These are phyloP conservation scores for Citeromyces siamensis DNA, from an alignment of 1,139 yeast genomes.

Conservation along the genomic window DNA sequence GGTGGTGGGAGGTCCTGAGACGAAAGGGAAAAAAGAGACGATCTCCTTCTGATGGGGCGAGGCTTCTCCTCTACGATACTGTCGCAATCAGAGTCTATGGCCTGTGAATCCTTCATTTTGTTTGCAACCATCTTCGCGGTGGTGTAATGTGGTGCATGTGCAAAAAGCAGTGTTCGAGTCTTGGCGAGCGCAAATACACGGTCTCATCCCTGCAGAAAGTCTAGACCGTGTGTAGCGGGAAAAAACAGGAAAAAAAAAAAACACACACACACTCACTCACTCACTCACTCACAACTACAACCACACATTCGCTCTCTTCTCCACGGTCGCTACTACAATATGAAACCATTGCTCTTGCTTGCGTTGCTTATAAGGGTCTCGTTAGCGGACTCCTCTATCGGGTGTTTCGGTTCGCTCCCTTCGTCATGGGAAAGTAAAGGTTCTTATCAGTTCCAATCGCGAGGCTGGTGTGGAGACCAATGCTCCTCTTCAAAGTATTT, in stretches of 20 bases:
- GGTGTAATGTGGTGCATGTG: too few species aligned
- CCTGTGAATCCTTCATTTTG: not conserved
- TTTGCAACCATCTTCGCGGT: not conserved
- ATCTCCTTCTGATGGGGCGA: constrained; percentile 6
- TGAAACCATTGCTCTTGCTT: constrained; percentile 2
- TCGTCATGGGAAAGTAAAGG: constrained; percentile 11
- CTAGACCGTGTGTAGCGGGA: not conserved
- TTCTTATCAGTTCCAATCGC: constrained; percentile 21
- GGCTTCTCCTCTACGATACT: not conserved
- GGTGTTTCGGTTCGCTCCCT: constrained; percentile 15
- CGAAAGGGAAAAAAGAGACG: constrained; percentile 8
- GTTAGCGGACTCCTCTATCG: constrained; percentile 7
- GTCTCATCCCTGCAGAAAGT: not conserved
- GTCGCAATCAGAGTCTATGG: not conserved
- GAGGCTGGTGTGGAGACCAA: constrained; percentile 28
- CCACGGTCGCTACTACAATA: not conserved
- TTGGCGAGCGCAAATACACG: too few species aligned
- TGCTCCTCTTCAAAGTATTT: constrained; percentile 30
- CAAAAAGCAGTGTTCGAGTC: too few species aligned
- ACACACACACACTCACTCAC: not conserved
- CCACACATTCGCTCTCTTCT: constrained; percentile 3
- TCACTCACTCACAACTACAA: too few species aligned
- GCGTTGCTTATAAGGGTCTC: not conserved
- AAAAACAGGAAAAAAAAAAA: not conserved
- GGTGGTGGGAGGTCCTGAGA: constrained; percentile 9